Evolutionary conservation across 2,329 filamentous ascomycete species (phyloP).

Genomic region (Elsinoe perseae): DNA sequence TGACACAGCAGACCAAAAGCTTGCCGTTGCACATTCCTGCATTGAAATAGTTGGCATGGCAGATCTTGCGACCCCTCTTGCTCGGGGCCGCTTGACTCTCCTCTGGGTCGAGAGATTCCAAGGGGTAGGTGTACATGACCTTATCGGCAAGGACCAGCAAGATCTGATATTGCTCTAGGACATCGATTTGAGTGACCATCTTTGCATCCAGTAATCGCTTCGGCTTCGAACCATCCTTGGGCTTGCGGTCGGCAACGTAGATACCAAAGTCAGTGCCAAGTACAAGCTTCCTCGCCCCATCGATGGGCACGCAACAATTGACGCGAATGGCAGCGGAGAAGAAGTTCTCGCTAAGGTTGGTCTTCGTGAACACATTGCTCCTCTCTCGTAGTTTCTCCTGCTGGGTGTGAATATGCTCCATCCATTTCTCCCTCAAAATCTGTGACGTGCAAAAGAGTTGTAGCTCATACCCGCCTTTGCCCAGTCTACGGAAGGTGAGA

Average conservation of each 20-base stretch:
- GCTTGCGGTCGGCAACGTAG: constrained; percentile 83
- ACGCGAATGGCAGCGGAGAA: constrained; percentile 83
- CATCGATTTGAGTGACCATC: constrained; percentile 89
- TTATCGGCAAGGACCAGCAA: constrained; percentile 89
- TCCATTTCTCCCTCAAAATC: constrained; percentile 87
- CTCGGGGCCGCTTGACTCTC: constrained; percentile 65
- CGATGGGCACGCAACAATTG: constrained; percentile 89
- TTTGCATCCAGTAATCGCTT: constrained; percentile 77
- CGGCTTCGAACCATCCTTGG: constrained; percentile 69
- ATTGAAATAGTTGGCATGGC: constrained; percentile 98
- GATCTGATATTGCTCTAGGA: constrained; percentile 88
- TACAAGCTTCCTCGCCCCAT: constrained; percentile 89
- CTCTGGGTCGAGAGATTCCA: constrained; percentile 76
- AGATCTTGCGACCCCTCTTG: constrained; percentile 92
- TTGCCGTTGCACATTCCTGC: constrained; percentile 89
- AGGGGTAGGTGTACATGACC: constrained; percentile 79
- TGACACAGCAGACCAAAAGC: constrained; percentile 93
- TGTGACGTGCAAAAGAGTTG: constrained; percentile 82
- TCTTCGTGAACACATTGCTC: constrained; percentile 63
- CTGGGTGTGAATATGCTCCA: constrained; percentile 87
- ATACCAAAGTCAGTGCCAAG: constrained; percentile 93
- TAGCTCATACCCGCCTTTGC: constrained; percentile 88
- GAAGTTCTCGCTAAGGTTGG: constrained; percentile 72
- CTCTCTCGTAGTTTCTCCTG: constrained; percentile 76
- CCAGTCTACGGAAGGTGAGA: constrained; percentile 92